Percentiles rank a stretch among this genome's conserved stretches.
These are phyloP conservation scores for Penicillium vulpinum DNA, from an alignment of 2,329 filamentous ascomycete species.

Conservation along the genomic window DNA sequence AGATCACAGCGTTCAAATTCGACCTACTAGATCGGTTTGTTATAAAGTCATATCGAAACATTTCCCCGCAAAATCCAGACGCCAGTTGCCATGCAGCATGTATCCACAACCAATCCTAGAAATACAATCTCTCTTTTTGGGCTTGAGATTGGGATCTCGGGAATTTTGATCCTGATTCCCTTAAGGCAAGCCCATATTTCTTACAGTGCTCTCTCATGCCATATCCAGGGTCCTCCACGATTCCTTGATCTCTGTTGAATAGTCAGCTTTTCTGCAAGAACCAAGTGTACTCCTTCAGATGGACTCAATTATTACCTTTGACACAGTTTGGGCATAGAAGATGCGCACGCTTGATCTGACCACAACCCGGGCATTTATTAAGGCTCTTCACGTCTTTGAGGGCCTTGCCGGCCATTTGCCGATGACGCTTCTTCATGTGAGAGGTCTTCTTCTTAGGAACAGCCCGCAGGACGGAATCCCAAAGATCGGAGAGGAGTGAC, in stretches of 20 bases:
- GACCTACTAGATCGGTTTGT: slow-evolving; percentile 2
- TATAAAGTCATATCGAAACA: slow-evolving; percentile 15
- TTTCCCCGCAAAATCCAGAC: slow-evolving; percentile 32
- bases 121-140: slow-evolving; percentile 24
- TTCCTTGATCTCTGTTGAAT: slow-evolving; percentile 45
- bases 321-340: slow-evolving; percentile 85
- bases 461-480: slow-evolving; percentile 87
- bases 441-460: slow-evolving; percentile 99
- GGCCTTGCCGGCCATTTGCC: slow-evolving; percentile 94
- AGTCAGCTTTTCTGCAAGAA: slow-evolving; percentile 8
- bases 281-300: neutral
- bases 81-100: slow-evolving; percentile 41
- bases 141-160: slow-evolving; percentile 3
- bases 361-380: slow-evolving; percentile 87
- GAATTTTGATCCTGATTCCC: neutral
- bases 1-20: neutral
- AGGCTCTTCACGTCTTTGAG: slow-evolving; percentile 85
- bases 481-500: slow-evolving; percentile 74
- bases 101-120: slow-evolving; percentile 26
- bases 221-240: slow-evolving; percentile 44
- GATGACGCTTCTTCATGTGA: slow-evolving; percentile 88
- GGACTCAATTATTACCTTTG: slow-evolving; percentile 56
- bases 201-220: slow-evolving; percentile 24
- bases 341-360: slow-evolving; percentile 83
- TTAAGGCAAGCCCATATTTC: slow-evolving; percentile 5